phyloP scores from a whole-genome alignment of 2,329 filamentous ascomycete genomes.

The Colletotrichum graminicola region DNA sequence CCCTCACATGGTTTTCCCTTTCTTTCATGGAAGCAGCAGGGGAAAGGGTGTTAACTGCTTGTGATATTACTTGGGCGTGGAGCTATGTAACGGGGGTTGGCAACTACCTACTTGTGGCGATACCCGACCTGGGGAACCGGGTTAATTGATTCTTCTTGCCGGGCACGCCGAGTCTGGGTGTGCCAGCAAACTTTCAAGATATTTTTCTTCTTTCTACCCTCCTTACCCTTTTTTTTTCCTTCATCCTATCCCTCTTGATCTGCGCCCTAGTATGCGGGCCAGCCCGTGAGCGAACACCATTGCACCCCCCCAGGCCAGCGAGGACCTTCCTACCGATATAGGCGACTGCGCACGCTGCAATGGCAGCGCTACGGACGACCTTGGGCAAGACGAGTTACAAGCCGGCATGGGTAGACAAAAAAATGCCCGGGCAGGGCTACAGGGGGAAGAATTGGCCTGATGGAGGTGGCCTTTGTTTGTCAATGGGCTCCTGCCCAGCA shows the following conservation, averaged over 20 bases:
- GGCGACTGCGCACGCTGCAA: not conserved
- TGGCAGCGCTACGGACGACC: conserved; percentile 5
- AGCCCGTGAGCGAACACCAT: not conserved
- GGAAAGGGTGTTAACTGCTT: not conserved
- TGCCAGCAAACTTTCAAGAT: not conserved
- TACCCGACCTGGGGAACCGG: not conserved
- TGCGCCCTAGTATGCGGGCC: not conserved
- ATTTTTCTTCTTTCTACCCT: not conserved
- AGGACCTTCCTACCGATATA: not conserved
- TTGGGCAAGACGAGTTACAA: conserved; percentile 18
- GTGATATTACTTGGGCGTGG: not conserved
- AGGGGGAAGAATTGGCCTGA: not conserved
- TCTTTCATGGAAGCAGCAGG: not conserved
- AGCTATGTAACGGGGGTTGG: not conserved
- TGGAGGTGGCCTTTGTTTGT: not conserved
- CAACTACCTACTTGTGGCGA: not conserved
- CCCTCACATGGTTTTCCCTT: not conserved
- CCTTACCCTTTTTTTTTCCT: not conserved
- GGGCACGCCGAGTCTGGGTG: not conserved
- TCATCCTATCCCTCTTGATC: not conserved
- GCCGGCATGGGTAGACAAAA: conserved; percentile 17
- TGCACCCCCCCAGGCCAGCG: conserved; percentile 5
- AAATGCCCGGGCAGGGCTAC: conserved; percentile 6
- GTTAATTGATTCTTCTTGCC: not conserved
- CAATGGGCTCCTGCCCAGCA: not conserved